phyloP scores from a whole-genome alignment of 768 basidiomycete species.

The Kwoniella newhampshirensis region DNA sequence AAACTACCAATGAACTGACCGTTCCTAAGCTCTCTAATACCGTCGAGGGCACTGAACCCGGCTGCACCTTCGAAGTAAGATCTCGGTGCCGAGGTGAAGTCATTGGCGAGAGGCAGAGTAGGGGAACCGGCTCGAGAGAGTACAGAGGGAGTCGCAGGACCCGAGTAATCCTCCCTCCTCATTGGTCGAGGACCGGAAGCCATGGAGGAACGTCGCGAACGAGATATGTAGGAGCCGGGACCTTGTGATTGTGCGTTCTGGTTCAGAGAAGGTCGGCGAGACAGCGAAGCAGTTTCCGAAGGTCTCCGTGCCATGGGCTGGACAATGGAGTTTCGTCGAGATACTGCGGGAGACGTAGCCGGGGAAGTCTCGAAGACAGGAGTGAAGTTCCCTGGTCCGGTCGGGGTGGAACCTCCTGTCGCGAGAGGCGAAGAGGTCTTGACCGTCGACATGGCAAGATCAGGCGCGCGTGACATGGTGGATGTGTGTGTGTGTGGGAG shows the following conservation, averaged over 20 bases:
- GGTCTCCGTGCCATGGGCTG: conserved; percentile 10
- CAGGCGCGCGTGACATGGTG: conserved; percentile 14
- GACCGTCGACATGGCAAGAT: conserved; percentile 20
- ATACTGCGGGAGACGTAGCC: conserved; percentile 12
- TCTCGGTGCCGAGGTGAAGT: conserved; percentile 21
- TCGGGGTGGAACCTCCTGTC: background rate
- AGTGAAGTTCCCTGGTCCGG: conserved; percentile 5
- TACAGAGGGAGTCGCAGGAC: conserved; percentile 40
- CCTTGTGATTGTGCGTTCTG: background rate
- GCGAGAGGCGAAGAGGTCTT: conserved; percentile 10
- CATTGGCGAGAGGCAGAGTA: conserved; percentile 44
- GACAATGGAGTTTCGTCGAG: conserved; percentile 15
- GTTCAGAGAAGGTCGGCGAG: background rate
- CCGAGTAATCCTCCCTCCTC: conserved; percentile 31
- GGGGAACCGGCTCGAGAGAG: conserved; percentile 50
- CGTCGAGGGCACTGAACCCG: conserved; percentile 31
- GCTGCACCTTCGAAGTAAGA: conserved; percentile 25
- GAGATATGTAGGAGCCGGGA: background rate
- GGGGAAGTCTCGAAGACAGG: conserved; percentile 25
- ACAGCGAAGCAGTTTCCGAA: conserved; percentile 11
- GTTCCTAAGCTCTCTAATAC: conserved; percentile 30
- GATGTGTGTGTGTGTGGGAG: too few relatives aligned
- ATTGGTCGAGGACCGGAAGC: conserved; percentile 40
- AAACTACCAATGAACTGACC: conserved; percentile 83
- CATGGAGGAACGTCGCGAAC: conserved; percentile 32